Evolutionary conservation across 1,284 basidiomycete species (phyloP).

Genomic region (Fomitopsis pinicola): DNA sequence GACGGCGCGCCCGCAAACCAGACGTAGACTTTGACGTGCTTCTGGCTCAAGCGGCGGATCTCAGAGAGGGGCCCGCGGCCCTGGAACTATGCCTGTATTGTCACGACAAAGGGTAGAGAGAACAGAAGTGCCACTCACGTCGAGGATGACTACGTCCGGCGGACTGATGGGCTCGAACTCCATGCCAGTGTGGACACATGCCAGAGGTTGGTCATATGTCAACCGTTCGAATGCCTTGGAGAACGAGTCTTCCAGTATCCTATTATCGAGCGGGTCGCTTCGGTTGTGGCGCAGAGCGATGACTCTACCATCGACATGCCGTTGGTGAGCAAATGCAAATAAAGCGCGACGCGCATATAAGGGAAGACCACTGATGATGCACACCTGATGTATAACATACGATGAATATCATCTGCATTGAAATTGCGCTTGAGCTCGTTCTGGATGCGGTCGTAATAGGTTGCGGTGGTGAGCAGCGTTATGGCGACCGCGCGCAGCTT

Average conservation of each 20-base stretch:
- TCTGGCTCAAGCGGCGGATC: conserved; percentile 1
- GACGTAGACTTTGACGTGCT: conserved; percentile 1
- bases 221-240: conserved; percentile 6
- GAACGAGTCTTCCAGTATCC: conserved; percentile 3
- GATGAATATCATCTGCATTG: conserved; percentile 6
- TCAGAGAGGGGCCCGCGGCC: background rate
- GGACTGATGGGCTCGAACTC: conserved; percentile 1
- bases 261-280: background rate
- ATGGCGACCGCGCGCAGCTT: conserved; percentile 13
- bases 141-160: conserved; percentile 9
- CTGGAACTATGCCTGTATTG: background rate
- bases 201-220: conserved; percentile 1
- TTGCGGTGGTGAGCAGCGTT: conserved; percentile 15
- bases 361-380: background rate
- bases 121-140: conserved; percentile 7
- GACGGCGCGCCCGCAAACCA: conserved; percentile 2
- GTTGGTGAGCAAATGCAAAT: background rate
- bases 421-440: conserved; percentile 18
- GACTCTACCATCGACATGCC: background rate
- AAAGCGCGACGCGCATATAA: background rate
- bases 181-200: conserved; percentile 4
- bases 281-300: background rate
- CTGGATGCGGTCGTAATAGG: conserved; percentile 10
- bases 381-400: conserved; percentile 10
- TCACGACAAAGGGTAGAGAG: background rate